Evolutionary conservation across 2,329 filamentous ascomycete species (phyloP).

Genomic region (Botrytis aclada): DNA sequence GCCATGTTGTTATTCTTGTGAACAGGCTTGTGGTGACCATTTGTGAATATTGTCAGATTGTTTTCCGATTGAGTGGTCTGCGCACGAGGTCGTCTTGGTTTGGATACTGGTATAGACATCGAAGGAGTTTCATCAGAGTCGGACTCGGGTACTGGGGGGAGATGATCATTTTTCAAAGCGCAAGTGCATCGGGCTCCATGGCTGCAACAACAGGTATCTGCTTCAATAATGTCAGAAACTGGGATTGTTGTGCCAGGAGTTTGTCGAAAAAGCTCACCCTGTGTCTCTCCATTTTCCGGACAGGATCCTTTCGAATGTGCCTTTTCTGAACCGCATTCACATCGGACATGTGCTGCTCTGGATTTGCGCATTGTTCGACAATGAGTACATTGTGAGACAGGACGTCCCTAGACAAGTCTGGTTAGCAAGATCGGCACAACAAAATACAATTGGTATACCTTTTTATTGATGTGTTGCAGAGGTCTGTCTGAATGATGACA

Average conservation of each 20-base stretch:
- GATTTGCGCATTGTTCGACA: conserved; percentile 96
- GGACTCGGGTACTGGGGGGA: conserved; percentile 63
- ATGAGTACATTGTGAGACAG: conserved; percentile 96
- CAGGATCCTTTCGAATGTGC: conserved; percentile 58
- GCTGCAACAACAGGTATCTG: conserved; percentile 68
- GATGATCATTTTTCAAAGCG: conserved; percentile 59
- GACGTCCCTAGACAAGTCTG: conserved; percentile 59
- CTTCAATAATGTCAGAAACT: conserved; percentile 39
- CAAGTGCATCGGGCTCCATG: conserved; percentile 66
- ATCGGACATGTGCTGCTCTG: conserved; percentile 90
- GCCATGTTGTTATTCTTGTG: conserved; percentile 59
- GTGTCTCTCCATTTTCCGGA: conserved; percentile 49
- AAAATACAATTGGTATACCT: conserved; percentile 42
- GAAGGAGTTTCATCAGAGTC: conserved; percentile 52
- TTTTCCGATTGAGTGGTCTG: conserved; percentile 62
- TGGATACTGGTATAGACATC: conserved; percentile 42
- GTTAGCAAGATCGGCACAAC: conserved; percentile 10
- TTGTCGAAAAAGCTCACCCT: conserved; percentile 39
- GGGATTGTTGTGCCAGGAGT: conserved; percentile 29
- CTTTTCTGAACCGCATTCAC: conserved; percentile 92
- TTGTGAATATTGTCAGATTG: conserved; percentile 56
- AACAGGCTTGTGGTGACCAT: conserved; percentile 61
- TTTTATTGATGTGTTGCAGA: conserved; percentile 93
- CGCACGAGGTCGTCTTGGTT: conserved; percentile 52
- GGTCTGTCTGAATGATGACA: conserved; percentile 93